Percentiles rank a stretch among this genome's conserved stretches.
Conservation (phyloP, 768 basidiomycete species). For the Zangia roseola region DNA sequence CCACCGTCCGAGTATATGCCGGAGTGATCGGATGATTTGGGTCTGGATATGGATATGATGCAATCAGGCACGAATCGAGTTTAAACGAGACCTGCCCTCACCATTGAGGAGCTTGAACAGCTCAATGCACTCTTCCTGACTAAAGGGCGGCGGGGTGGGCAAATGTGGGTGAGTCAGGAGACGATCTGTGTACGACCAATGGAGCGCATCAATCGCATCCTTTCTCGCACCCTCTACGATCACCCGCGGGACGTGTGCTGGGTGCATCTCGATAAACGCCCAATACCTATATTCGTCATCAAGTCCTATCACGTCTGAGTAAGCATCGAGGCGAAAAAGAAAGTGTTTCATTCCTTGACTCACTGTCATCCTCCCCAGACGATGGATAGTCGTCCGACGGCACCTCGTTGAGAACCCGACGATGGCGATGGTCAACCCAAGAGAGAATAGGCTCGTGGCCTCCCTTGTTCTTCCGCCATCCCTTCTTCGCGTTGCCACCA, state of each 20-base stretch:
- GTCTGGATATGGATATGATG: slow-evolving; percentile 8
- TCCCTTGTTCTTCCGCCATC: slow-evolving; percentile 33
- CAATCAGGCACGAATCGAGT: background rate
- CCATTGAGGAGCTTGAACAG: slow-evolving; percentile 56
- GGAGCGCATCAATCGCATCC: slow-evolving; percentile 74
- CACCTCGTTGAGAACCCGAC: slow-evolving; percentile 49
- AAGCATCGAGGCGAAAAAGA: background rate
- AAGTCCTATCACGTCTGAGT: slow-evolving; percentile 44
- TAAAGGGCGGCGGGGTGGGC: slow-evolving; percentile 63
- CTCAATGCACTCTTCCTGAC: slow-evolving; percentile 75
- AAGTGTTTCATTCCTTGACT: slow-evolving; percentile 12
- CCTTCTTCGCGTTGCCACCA: slow-evolving; percentile 26
- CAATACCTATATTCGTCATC: slow-evolving; percentile 81
- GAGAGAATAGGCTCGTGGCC: slow-evolving; percentile 37
- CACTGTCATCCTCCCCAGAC: slow-evolving; percentile 41
- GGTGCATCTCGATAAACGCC: slow-evolving; percentile 77
- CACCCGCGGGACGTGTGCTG: slow-evolving; percentile 56
- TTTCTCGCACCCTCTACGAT: slow-evolving; percentile 54
- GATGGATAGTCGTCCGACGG: slow-evolving; percentile 32
- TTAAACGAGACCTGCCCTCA: slow-evolving; percentile 9
- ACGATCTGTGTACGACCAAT: slow-evolving; percentile 82
- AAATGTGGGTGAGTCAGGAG: slow-evolving; percentile 56
- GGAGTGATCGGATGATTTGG: slow-evolving; percentile 27
- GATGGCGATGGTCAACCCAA: slow-evolving; percentile 67
- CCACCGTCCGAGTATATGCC: slow-evolving; percentile 61